Evolutionary conservation across 2,329 filamentous ascomycete species (phyloP).

Genomic region (Cytospora piceae): DNA sequence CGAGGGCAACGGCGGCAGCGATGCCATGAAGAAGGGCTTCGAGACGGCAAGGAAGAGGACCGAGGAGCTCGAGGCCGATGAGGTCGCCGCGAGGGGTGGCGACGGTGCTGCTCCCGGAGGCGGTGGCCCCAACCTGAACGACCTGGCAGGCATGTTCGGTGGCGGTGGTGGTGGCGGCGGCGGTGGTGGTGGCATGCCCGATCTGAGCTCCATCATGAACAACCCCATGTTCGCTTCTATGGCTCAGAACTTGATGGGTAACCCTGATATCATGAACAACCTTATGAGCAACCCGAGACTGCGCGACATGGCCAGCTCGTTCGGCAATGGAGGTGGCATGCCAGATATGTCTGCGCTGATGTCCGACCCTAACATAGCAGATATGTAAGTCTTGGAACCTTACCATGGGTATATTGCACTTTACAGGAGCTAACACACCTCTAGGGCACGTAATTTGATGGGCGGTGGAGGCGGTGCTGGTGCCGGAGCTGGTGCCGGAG

Average conservation of each 20-base stretch:
- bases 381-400: conserved; percentile 71
- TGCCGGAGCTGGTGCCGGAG: conserved; percentile 25
- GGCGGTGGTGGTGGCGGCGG: conserved; percentile 55
- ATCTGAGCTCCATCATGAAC: conserved; percentile 85
- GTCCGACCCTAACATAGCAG: conserved; percentile 88
- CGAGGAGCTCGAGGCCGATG: conserved; percentile 72
- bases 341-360: conserved; percentile 85
- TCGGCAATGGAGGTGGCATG: conserved; percentile 70
- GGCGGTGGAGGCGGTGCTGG: conserved; percentile 37
- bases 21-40: conserved; percentile 96
- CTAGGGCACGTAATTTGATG: conserved; percentile 39
- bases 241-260: conserved; percentile 97
- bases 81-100: conserved; percentile 45
- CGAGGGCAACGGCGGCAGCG: conserved; percentile 91
- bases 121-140: conserved; percentile 68
- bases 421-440: conserved; percentile 10
- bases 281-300: conserved; percentile 93
- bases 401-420: background rate
- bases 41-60: conserved; percentile 90
- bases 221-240: conserved; percentile 98
- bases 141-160: conserved; percentile 74
- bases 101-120: conserved; percentile 55
- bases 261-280: conserved; percentile 88
- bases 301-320: conserved; percentile 82
- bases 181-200: conserved; percentile 80